These are phyloP conservation scores for Extremus antarcticus DNA, from an alignment of 495 filamentous ascomycete species.

Conservation along the genomic window DNA sequence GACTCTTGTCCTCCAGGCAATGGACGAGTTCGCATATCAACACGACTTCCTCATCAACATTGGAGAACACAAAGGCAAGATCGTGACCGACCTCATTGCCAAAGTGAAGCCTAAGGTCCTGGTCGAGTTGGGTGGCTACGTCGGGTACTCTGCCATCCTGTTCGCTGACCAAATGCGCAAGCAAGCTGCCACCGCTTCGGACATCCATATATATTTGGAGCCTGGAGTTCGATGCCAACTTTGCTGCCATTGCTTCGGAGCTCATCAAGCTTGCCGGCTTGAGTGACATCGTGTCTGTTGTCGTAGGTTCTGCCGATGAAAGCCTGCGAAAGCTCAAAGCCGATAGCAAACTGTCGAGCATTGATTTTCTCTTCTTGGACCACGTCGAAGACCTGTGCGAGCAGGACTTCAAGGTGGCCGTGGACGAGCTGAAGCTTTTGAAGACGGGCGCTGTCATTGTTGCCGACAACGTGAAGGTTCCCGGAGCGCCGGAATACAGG, in stretches of 20 bases:
- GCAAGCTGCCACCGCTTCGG: conserved; percentile 5
- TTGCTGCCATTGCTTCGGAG: conserved; percentile 23
- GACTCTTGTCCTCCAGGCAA: not conserved
- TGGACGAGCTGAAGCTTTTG: conserved; percentile 25
- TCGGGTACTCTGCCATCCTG: conserved; percentile 28
- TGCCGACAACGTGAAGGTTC: conserved; percentile 26
- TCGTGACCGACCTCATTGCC: not conserved
- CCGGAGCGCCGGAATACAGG: conserved; percentile 28
- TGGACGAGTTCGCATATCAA: conserved; percentile 5
- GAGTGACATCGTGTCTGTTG: conserved; percentile 24
- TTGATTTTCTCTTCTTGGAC: conserved; percentile 30
- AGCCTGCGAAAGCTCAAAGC: conserved; percentile 21
- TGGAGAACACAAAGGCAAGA: not conserved
- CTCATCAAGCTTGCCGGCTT: conserved; percentile 26
- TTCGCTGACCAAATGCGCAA: conserved; percentile 28
- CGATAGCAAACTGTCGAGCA: conserved; percentile 18
- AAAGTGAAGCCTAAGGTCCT: conserved; percentile 19
- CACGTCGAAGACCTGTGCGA: conserved; percentile 29
- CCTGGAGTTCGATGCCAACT: conserved; percentile 26
- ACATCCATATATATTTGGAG: conserved; percentile 26
- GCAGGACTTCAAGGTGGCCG: conserved; percentile 25
- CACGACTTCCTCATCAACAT: conserved; percentile 9
- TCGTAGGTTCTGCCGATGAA: conserved; percentile 25
- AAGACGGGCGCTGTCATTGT: conserved; percentile 20
- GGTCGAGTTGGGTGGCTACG: conserved; percentile 30